phyloP scores from a whole-genome alignment of 2,329 filamentous ascomycete species.

The Monosporascus sp. region DNA sequence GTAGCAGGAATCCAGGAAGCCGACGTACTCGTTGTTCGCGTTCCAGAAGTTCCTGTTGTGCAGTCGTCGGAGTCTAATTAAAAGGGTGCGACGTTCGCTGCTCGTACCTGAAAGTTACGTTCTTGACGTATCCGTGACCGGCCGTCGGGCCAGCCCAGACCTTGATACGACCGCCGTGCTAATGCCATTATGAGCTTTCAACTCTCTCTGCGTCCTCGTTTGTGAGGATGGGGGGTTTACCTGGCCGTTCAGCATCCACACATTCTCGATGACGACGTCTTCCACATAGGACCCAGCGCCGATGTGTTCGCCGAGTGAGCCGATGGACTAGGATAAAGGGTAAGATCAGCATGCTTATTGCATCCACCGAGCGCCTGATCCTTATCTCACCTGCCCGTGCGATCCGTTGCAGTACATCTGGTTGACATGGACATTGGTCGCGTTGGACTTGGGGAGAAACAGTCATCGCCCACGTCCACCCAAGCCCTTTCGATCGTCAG shows the following conservation, averaged over 20 bases:
- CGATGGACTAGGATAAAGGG: constrained; percentile 36
- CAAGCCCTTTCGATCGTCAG: constrained; percentile 45
- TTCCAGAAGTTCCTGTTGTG: constrained; percentile 47
- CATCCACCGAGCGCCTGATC: no score
- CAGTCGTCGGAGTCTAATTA: not conserved
- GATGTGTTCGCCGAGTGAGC: constrained; percentile 52
- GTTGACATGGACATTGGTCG: constrained; percentile 50
- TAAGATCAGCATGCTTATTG: no score
- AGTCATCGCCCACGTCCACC: constrained; percentile 54
- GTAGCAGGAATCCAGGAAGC: constrained; percentile 58
- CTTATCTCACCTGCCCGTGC: constrained; percentile 37
- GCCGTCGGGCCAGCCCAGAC: constrained; percentile 53
- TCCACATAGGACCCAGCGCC: constrained; percentile 50
- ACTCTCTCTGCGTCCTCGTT: no score
- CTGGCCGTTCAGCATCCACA: constrained; percentile 44
- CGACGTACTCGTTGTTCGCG: constrained; percentile 51
- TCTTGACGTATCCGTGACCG: constrained; percentile 56
- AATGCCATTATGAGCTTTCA: not conserved
- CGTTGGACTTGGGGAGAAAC: constrained; percentile 59
- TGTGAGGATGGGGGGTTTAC: no score
- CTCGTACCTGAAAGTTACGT: constrained; percentile 48
- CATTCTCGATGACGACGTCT: constrained; percentile 54
- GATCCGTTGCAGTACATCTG: constrained; percentile 58
- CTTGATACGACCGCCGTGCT: constrained; percentile 55
- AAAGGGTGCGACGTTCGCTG: not conserved